These are phyloP conservation scores for Colletotrichum plurivorum DNA, from an alignment of 2,329 filamentous ascomycete genomes.

Conservation along the genomic window DNA sequence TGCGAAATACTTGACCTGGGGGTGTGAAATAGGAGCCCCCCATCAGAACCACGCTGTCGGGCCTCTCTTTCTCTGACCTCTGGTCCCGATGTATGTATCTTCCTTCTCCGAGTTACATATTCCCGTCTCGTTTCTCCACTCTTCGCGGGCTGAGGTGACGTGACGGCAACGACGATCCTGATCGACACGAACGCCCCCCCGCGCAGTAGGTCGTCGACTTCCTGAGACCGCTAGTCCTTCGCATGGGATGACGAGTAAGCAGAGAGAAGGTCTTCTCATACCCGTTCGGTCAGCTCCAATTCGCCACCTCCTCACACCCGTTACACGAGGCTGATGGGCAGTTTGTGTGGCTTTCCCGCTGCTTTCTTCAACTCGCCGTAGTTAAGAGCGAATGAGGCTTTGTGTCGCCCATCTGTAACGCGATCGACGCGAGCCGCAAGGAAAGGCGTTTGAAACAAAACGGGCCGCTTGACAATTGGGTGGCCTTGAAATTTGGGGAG, in stretches of 20 bases:
- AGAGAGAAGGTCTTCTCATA: too few species aligned
- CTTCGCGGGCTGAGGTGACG: conserved; percentile 4
- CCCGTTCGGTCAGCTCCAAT: too few species aligned
- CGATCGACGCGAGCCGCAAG: too few species aligned
- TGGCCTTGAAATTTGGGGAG: background rate
- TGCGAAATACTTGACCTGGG: too few species aligned
- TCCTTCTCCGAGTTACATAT: too few species aligned
- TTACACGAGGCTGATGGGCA: too few species aligned
- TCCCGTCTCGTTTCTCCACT: background rate
- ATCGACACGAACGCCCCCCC: conserved; percentile 21
- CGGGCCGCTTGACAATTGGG: conserved; percentile 18
- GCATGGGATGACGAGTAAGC: background rate
- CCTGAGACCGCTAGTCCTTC: background rate
- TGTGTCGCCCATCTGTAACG: too few species aligned
- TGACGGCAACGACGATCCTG: conserved; percentile 38
- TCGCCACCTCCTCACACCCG: too few species aligned
- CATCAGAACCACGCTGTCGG: conserved; percentile 27
- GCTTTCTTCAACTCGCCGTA: too few species aligned
- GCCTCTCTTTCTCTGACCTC: background rate
- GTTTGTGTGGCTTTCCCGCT: too few species aligned
- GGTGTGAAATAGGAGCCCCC: background rate
- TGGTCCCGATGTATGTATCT: background rate
- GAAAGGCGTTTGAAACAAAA: conserved; percentile 23
- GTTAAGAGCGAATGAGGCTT: too few species aligned
- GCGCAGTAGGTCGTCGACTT: conserved; percentile 4